Percentiles rank a stretch among this genome's conserved stretches.
Evolutionary conservation across 2,329 filamentous ascomycete species (phyloP).

Genomic region (Tolypocladium album): DNA sequence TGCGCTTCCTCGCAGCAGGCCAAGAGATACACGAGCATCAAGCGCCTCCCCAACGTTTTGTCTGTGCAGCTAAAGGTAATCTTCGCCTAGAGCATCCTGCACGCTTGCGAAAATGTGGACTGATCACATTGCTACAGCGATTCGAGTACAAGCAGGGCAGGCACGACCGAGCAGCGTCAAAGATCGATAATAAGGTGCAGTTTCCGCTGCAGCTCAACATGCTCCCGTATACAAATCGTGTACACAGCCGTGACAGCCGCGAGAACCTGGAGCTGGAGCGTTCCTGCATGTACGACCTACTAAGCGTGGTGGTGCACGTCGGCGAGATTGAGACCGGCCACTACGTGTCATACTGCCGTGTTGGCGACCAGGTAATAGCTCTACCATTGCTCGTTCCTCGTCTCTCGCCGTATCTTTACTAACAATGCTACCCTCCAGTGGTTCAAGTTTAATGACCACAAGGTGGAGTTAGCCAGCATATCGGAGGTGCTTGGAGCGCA

Average conservation of each 20-base stretch:
- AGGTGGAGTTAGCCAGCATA: slow-evolving; percentile 73
- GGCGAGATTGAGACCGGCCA: slow-evolving; percentile 89
- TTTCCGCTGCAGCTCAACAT: slow-evolving; percentile 86
- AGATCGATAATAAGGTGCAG: slow-evolving; percentile 76
- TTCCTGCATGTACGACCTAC: slow-evolving; percentile 73
- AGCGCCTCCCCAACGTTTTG: slow-evolving; percentile 75
- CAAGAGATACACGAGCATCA: slow-evolving; percentile 74
- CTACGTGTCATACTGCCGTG: slow-evolving; percentile 80
- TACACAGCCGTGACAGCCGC: slow-evolving; percentile 36
- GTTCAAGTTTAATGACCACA: slow-evolving; percentile 94
- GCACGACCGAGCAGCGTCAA: slow-evolving; percentile 62
- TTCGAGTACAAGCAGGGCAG: slow-evolving; percentile 64
- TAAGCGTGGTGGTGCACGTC: slow-evolving; percentile 85
- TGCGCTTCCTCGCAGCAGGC: slow-evolving; percentile 72
- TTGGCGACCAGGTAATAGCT: slow-evolving; percentile 52
- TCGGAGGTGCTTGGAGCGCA: slow-evolving; percentile 78
- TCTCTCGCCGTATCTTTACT: slow-evolving; percentile 1
- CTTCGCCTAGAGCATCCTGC: slow-evolving; percentile 5
- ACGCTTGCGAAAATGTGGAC: neutral
- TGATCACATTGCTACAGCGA: slow-evolving; percentile 23
- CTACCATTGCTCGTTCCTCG: neutral
- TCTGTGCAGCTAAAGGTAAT: slow-evolving; percentile 84
- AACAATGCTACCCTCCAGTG: slow-evolving; percentile 42
- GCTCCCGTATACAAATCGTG: slow-evolving; percentile 73
- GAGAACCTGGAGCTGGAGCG: slow-evolving; percentile 48